phyloP scores from a whole-genome alignment of 2,329 filamentous ascomycete genomes.

The Pestalotiopsis sp. region DNA sequence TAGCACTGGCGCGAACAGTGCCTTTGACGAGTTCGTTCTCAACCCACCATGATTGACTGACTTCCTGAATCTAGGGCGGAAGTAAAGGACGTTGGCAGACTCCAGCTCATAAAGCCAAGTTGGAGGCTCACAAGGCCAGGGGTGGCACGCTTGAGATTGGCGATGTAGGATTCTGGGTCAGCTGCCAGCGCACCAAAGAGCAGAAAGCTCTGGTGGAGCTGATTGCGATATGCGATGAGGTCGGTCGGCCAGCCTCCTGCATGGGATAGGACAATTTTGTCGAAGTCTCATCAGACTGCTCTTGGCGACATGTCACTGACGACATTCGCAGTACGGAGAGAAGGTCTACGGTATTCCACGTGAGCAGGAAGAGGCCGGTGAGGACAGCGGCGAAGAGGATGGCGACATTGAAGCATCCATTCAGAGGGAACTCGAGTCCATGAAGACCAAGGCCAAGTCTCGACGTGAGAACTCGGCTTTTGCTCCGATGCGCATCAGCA shows the following conservation, averaged over 20 bases:
- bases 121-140: constrained; percentile 39
- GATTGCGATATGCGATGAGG: constrained; percentile 66
- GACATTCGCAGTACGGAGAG: constrained; percentile 61
- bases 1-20: not conserved
- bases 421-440: constrained; percentile 68
- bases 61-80: constrained; percentile 44
- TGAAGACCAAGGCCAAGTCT: constrained; percentile 51
- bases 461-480: constrained; percentile 51
- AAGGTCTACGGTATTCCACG: constrained; percentile 56
- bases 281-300: constrained; percentile 10
- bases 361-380: constrained; percentile 33
- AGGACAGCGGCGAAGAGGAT: constrained; percentile 46
- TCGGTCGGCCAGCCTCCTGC: constrained; percentile 37
- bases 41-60: constrained; percentile 8
- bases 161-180: constrained; percentile 77
- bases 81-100: constrained; percentile 64
- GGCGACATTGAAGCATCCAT: constrained; percentile 77
- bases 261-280: not conserved
- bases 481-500: constrained; percentile 53
- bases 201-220: constrained; percentile 71
- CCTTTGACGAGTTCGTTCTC: not conserved
- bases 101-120: constrained; percentile 57
- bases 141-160: constrained; percentile 63
- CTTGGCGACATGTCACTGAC: constrained; percentile 19
- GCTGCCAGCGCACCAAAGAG: constrained; percentile 74